A percentile compares a stretch with the other conserved stretches of the same genome.
Conservation (phyloP, 208 protist species). For the Trypanosoma vivax region DNA sequence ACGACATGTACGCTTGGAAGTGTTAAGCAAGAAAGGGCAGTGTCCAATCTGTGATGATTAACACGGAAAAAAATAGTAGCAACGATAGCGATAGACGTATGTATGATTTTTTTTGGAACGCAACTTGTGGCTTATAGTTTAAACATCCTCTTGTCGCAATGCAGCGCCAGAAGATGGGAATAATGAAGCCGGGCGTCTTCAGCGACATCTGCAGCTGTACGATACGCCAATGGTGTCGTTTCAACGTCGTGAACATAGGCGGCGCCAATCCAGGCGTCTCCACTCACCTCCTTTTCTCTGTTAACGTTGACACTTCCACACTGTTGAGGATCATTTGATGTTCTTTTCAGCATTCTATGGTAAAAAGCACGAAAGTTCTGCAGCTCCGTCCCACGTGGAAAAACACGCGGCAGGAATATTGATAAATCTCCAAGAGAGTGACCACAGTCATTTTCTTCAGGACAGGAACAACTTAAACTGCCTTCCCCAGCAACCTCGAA, state of each 20-base stretch:
- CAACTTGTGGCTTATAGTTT: not conserved
- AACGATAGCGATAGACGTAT: not conserved
- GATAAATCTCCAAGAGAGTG: not conserved
- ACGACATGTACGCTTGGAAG: not conserved
- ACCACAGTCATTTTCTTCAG: not conserved
- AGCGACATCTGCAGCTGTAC: not conserved
- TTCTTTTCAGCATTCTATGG: not conserved
- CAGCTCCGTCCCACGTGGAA: conserved; percentile 15
- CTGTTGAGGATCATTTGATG: not conserved
- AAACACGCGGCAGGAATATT: conserved; percentile 9
- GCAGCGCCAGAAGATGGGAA: conserved; percentile 13
- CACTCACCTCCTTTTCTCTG: not conserved
- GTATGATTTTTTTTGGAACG: not conserved
- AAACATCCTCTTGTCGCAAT: conserved; percentile 5
- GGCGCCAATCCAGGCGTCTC: conserved; percentile 5
- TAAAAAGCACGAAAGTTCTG: conserved; percentile 5
- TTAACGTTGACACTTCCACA: not conserved
- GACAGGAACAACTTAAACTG: not conserved
- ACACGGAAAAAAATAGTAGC: conserved; percentile 4
- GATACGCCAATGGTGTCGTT: conserved; percentile 13
- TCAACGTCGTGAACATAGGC: conserved; percentile 12
- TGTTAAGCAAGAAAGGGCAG: conserved; percentile 10
- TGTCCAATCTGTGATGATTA: no score
- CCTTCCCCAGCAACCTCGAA: not conserved
- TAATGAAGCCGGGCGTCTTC: conserved; percentile 20